Evolutionary conservation across 2,329 filamentous ascomycete genomes (phyloP), one percentile per base, ranked within the genome.

Genomic region (Colletotrichum sp.): DNA sequence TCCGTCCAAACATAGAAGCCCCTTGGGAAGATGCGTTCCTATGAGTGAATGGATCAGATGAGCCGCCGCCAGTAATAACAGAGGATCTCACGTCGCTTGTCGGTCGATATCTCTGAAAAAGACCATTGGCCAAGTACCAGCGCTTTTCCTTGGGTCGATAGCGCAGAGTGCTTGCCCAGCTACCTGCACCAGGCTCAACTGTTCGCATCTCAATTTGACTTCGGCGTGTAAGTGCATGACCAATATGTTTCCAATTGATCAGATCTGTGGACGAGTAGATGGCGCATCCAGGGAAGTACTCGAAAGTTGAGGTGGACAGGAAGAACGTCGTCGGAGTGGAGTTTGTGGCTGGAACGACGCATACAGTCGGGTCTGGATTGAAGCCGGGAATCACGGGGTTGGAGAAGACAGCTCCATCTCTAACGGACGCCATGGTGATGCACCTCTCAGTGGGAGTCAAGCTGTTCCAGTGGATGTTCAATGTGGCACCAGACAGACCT

Each of bases 301-400:
- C 91, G 73, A 93, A 93, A 0, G 90, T 91, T 0, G 91, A 93
- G 6, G 90, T 93, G 49, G 89, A 89, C 32, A 93, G 86, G 81
- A 90, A 93, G 80, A 89, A 93, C 3, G 80, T 82, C 8, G 82
- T 78, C 4, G 82, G 82, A 3, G 79, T 71, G 6, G 79, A 76
- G 4, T 78, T 78, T 0, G 81, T 81, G 19, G 83, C 82, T 11
- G 82, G 83, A 8, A 85, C 83, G 6, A 85, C 82, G 62, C 85
- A 86, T 19, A 86, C 78, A 1, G 90, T 92, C 0, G 92, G 91
- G 77, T 93, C 92, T 8, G 91, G 90, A 72, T 93, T 92, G 84
- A 92, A 93, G 29, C 91, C 91, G 3, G 87, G 85, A 52, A 93
- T 85, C 25, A 92, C 87, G 3, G 91, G 91, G 79, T 92, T 87